Evolutionary conservation across 768 basidiomycete genomes (phyloP).

Genomic region (Mycena alexandri): DNA sequence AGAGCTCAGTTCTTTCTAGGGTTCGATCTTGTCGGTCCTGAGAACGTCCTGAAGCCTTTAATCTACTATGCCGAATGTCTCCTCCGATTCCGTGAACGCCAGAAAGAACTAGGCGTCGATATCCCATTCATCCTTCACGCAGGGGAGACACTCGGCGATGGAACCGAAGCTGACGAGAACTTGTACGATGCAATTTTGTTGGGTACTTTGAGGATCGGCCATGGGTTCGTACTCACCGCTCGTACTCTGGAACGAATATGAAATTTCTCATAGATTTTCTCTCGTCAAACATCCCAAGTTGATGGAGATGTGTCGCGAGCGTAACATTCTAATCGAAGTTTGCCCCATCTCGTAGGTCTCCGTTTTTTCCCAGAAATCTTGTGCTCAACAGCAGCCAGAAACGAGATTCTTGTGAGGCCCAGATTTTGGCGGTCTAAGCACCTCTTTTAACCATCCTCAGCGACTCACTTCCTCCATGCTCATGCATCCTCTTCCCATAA

Average conservation of each 20-base stretch:
- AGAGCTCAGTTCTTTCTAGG: constrained; percentile 53
- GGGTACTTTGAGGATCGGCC: constrained; percentile 85
- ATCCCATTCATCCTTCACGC: constrained; percentile 87
- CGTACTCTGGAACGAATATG: constrained; percentile 10
- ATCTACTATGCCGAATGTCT: constrained; percentile 73
- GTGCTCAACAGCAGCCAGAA: constrained; percentile 53
- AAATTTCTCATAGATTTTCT: constrained; percentile 64
- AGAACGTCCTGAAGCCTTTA: constrained; percentile 71
- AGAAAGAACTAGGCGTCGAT: constrained; percentile 68
- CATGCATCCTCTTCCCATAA: constrained; percentile 79
- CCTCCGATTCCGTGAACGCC: constrained; percentile 67
- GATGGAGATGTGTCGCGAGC: constrained; percentile 74
- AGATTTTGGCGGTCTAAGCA: not conserved
- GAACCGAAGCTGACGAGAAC: constrained; percentile 76
- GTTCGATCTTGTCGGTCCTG: constrained; percentile 86
- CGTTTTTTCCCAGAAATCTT: not conserved
- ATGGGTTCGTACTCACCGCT: constrained; percentile 63
- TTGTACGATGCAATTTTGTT: constrained; percentile 84
- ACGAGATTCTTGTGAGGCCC: constrained; percentile 74
- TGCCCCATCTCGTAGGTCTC: constrained; percentile 79
- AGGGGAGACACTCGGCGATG: constrained; percentile 86
- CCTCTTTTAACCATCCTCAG: constrained; percentile 47
- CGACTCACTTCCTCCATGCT: constrained; percentile 84
- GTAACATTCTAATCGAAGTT: constrained; percentile 75
- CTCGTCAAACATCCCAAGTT: constrained; percentile 83